These are phyloP conservation scores for Talaromyces amestolkiae DNA, from an alignment of 2,329 filamentous ascomycete species.

Conservation along the genomic window DNA sequence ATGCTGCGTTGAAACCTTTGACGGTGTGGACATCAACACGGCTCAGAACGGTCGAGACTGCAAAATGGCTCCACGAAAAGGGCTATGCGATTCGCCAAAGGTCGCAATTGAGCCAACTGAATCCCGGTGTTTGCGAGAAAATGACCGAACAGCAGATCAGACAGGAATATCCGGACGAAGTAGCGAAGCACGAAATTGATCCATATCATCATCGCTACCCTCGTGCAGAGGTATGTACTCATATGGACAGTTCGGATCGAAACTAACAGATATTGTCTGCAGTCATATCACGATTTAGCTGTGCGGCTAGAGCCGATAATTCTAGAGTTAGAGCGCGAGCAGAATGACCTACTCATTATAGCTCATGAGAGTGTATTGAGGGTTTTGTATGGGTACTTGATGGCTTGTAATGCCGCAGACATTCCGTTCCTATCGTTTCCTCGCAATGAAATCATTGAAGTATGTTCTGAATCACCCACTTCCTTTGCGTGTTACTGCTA, in stretches of 20 bases:
- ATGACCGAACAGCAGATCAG: slow-evolving; percentile 82
- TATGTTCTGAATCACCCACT: slow-evolving; percentile 32
- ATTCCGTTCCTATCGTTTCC: slow-evolving; percentile 93
- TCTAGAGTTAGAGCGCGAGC: slow-evolving; percentile 91
- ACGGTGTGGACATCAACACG: slow-evolving; percentile 95
- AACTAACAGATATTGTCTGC: not conserved
- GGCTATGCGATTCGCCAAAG: slow-evolving; percentile 87
- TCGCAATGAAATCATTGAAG: slow-evolving; percentile 94
- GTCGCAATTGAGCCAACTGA: slow-evolving; percentile 95
- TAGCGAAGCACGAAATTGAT: slow-evolving; percentile 86
- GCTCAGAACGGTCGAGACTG: slow-evolving; percentile 84
- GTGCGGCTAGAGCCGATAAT: slow-evolving; percentile 97
- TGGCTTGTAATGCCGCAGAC: slow-evolving; percentile 95
- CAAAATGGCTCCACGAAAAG: slow-evolving; percentile 71
- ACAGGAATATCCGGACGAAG: slow-evolving; percentile 81
- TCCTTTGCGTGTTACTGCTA: slow-evolving; percentile 20
- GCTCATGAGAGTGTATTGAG: slow-evolving; percentile 97
- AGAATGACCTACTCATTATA: slow-evolving; percentile 96
- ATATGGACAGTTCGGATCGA: slow-evolving; percentile 15
- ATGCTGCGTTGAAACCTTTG: slow-evolving; percentile 71
- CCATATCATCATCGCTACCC: slow-evolving; percentile 97
- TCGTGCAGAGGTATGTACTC: slow-evolving; percentile 70
- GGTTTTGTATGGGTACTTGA: slow-evolving; percentile 94
- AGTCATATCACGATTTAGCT: slow-evolving; percentile 98
- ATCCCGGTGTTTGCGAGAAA: slow-evolving; percentile 93